Conservation (phyloP, 768 basidiomycete genomes). For the Hygrocybe coccinea region DNA sequence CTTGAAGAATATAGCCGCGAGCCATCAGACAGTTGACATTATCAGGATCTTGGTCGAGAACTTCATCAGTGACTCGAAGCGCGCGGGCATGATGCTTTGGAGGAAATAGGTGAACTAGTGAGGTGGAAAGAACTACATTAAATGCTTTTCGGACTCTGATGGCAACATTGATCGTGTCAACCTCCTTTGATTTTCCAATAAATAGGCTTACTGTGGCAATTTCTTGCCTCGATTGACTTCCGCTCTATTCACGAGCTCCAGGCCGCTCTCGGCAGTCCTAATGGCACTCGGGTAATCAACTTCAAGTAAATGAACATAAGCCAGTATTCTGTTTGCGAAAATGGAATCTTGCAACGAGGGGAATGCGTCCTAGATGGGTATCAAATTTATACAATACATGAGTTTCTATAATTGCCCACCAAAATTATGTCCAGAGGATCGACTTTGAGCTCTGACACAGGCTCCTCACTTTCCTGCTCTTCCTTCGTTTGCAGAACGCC, state of each 20-base stretch:
- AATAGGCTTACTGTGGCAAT: constrained; percentile 42
- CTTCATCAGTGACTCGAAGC: constrained; percentile 62
- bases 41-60: constrained; percentile 57
- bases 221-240: constrained; percentile 56
- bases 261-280: constrained; percentile 64
- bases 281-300: constrained; percentile 72
- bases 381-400: constrained; percentile 4
- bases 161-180: background rate
- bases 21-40: constrained; percentile 68
- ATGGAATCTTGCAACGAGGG: constrained; percentile 49
- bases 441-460: constrained; percentile 27
- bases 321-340: constrained; percentile 60
- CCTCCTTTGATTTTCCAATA: background rate
- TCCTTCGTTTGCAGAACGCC: constrained; percentile 40
- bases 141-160: constrained; percentile 63
- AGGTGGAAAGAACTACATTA: constrained; percentile 65
- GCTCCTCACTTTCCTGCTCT: constrained; percentile 32
- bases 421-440: constrained; percentile 58
- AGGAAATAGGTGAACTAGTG: constrained; percentile 79
- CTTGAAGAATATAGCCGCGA: constrained; percentile 67
- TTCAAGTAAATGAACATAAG: constrained; percentile 61
- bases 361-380: constrained; percentile 49
- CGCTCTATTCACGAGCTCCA: constrained; percentile 48
- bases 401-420: constrained; percentile 38
- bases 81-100: constrained; percentile 88